A percentile compares a stretch with the other conserved stretches of the same genome.
Evolutionary conservation across 345 rosid species (phyloP).

Genomic region (Hypericum perforatum): DNA sequence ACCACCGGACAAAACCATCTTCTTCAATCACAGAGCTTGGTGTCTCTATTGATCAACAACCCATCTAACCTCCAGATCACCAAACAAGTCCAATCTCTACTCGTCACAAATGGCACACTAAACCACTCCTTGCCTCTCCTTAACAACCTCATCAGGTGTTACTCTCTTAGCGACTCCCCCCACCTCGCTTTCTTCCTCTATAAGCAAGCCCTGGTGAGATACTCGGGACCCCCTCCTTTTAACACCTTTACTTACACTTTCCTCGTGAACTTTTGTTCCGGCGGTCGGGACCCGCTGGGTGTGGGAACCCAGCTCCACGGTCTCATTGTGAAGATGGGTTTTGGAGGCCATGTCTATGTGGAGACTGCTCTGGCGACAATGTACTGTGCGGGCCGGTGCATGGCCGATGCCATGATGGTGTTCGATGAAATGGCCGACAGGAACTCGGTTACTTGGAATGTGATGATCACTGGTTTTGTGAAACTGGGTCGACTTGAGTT

Average conservation of each 20-base stretch:
- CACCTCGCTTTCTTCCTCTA: slow-evolving; percentile 15
- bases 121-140: slow-evolving; percentile 26
- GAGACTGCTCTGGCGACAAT: slow-evolving; percentile 49
- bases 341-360: slow-evolving; percentile 49
- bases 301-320: slow-evolving; percentile 53
- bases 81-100: slow-evolving; percentile 39
- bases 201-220: neutral
- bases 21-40: too few species aligned
- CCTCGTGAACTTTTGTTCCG: slow-evolving; percentile 22
- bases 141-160: slow-evolving; percentile 48
- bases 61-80: slow-evolving; percentile 20
- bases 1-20: too few species aligned
- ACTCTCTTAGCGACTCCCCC: slow-evolving; percentile 31
- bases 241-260: slow-evolving; percentile 59
- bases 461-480: slow-evolving; percentile 53
- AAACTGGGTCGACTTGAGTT: slow-evolving; percentile 6
- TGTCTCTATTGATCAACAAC: slow-evolving; percentile 24
- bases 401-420: slow-evolving; percentile 27
- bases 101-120: slow-evolving; percentile 29
- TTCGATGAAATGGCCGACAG: slow-evolving; percentile 65
- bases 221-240: slow-evolving; percentile 19
- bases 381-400: slow-evolving; percentile 28
- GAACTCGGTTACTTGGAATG: slow-evolving; percentile 70
- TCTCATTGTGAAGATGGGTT: slow-evolving; percentile 49
- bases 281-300: too few species aligned